Evolutionary conservation across 129 eudicot species (phyloP), one percentile per base, ranked within the genome.

Genomic region (Dittrichia graveolens): DNA sequence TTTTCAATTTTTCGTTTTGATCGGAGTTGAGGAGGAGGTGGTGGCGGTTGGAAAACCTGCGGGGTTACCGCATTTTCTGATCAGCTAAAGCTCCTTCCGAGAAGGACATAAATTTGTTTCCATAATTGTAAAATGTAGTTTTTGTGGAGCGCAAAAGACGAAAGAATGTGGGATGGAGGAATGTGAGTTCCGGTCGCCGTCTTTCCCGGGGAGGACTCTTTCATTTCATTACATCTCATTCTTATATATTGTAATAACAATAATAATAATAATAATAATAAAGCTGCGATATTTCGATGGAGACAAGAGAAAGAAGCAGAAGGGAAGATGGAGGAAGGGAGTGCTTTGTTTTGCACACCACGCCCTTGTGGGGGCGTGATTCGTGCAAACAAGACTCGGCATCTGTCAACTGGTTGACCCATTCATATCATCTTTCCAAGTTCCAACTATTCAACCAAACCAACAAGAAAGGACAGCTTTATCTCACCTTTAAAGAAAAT

Each of bases 81-180:
- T 69, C 5, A 7, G 52, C 15, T 57, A 48, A 58, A 77, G 69
- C 13, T 69, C 47, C 12, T 45, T 66, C 60, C 15, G 61, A 76
- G 11, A 24, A 66, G 56, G 41, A 15, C 8, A 59, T 35, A 31
- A 5, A 52, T 19, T 10, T 46, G 80, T 16, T 47, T 47, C 11
- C 16, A 13, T 15, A 31, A 24, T 24, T 24, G 31, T 72, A 11
- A 37, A n/a, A 53, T 16, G 14, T 40, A 11, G 42, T 68, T 46
- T 35, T 39, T 69, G 18, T 40, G 66, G 49, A 59, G 79, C 84
- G 86, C 37, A 48, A 81, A 86, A 81, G 82, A 63, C 86, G 92
- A 62, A 61, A 52, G 77, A 78, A 78, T 61, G 82, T 77, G 80
- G 76, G 79, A 61, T 82, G 69, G 60, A 68, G 71, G 84, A 74